Evolutionary conservation across 495 filamentous ascomycete genomes (phyloP), one percentile per base, ranked within the genome.

Genomic region (Talaromyces trachyspermus): DNA sequence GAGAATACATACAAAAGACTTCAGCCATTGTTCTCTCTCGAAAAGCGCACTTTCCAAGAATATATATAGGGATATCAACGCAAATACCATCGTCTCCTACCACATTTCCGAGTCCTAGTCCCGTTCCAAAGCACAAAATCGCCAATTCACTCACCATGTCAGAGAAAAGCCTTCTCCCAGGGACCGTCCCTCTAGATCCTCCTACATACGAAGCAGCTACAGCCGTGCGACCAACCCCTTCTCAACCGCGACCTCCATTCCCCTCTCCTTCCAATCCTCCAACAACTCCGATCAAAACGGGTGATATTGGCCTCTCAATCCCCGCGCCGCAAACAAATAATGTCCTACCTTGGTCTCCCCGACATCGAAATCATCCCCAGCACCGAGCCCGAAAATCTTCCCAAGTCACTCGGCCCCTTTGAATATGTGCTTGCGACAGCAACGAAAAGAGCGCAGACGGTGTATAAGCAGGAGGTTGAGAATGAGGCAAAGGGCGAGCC

Each of bases 391-490:
- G 91, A 97, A 64, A 74, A 95, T 70, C 77, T 91, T 30, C 76
- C 85, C 51, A 95, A 96, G 57, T 65, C 69, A n/a, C 77, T 88
- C 38, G 73, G 78, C 1, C 86, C 92, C 0, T 88, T 89, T 60
- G 87, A 89, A 59, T 98, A 98, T 71, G 92, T 95, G 4, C 74
- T 90, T 1, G 77, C 80, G 24, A 98, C 94, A 11, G 94, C 92
- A 1, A 78, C 75, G 2, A 78, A 83, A 54, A 98, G 97, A 61
- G 82, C 82, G 23, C 72, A 83, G 15, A 71, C 80, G 19, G 88
- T 97, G 5, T 98, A 98, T 74, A 57, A 68, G 11, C 62, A 72
- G 12, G 80, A 83, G 32, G 69, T 89, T 40, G 63, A 81, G 48
- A 80, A 81, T 46, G 58, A 68, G 15, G 56, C 52, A 14, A 66